Evolutionary conservation across 2,329 filamentous ascomycete species (phyloP).

Genomic region (Neonectria coccinea): DNA sequence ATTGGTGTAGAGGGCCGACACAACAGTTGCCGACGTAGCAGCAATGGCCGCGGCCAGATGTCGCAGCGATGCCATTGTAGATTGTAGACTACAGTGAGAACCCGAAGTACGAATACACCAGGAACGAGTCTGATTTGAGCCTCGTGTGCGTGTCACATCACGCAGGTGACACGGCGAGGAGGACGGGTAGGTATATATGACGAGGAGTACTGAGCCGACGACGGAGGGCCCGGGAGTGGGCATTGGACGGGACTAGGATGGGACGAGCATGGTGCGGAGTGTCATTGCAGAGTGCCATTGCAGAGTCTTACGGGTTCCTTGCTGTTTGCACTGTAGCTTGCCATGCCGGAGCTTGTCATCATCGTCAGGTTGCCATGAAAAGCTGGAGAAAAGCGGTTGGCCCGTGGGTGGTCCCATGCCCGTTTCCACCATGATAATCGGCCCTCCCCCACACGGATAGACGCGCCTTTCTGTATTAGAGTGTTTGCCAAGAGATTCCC

Average conservation of each 20-base stretch:
- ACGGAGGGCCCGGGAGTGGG: conserved; percentile 6
- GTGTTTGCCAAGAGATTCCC: neutral
- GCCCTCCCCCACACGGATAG: neutral
- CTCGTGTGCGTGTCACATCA: neutral
- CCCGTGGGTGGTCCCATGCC: neutral
- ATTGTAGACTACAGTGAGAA: conserved; percentile 32
- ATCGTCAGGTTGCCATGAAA: neutral
- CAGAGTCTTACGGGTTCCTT: neutral
- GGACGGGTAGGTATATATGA: conserved; percentile 20
- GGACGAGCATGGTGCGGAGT: conserved; percentile 1
- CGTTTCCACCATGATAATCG: conserved; percentile 10
- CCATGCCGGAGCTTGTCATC: neutral
- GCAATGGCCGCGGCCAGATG: conserved; percentile 45
- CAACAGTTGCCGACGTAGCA: conserved; percentile 42
- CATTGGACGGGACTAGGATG: conserved; percentile 1
- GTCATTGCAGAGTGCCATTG: neutral
- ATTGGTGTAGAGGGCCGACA: conserved; percentile 67
- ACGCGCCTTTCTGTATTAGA: neutral
- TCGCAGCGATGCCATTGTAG: conserved; percentile 44
- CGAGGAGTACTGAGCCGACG: neutral
- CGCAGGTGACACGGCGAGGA: neutral
- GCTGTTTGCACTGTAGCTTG: neutral
- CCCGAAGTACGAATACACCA: neutral
- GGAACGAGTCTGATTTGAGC: neutral
- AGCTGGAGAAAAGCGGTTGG: conserved; percentile 1